These are phyloP conservation scores for Lepidium aucheri DNA, from an alignment of 345 rosid species.

Conservation along the genomic window DNA sequence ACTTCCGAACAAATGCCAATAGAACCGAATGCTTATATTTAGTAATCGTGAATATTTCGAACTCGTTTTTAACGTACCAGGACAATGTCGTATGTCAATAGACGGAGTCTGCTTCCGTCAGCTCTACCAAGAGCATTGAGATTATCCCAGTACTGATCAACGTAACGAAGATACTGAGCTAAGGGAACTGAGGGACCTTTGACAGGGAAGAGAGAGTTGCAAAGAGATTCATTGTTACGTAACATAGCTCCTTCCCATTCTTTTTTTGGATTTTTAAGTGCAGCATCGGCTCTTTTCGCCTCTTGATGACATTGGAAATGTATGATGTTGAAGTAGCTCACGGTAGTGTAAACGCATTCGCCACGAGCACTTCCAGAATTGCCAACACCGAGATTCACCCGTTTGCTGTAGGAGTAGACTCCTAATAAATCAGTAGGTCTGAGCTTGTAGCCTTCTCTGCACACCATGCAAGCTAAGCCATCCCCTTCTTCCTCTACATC, in stretches of 20 bases:
- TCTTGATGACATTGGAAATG: slow-evolving; percentile 99
- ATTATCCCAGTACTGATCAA: slow-evolving; percentile 95
- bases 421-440: slow-evolving; percentile 92
- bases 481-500: slow-evolving; percentile 96
- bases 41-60: neutral
- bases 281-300: slow-evolving; percentile 98
- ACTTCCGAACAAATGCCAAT: neutral
- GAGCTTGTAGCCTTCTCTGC: slow-evolving; percentile 93
- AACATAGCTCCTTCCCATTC: slow-evolving; percentile 99
- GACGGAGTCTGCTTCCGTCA: slow-evolving; percentile 88
- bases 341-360: slow-evolving; percentile 96
- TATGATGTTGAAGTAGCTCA: slow-evolving; percentile 86
- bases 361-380: slow-evolving; percentile 92
- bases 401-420: slow-evolving; percentile 80
- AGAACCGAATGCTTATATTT: neutral
- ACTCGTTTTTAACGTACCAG: slow-evolving; percentile 71
- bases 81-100: slow-evolving; percentile 88
- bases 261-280: slow-evolving; percentile 91
- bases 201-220: slow-evolving; percentile 92
- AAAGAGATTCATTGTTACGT: slow-evolving; percentile 91
- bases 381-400: slow-evolving; percentile 89
- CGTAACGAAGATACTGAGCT: slow-evolving; percentile 70
- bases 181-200: slow-evolving; percentile 82
- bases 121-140: slow-evolving; percentile 91
- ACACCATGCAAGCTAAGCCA: slow-evolving; percentile 98